Evolutionary conservation across 495 filamentous ascomycete genomes (phyloP), one percentile per base, ranked within the genome.

Genomic region (Penicillium paxilli): DNA sequence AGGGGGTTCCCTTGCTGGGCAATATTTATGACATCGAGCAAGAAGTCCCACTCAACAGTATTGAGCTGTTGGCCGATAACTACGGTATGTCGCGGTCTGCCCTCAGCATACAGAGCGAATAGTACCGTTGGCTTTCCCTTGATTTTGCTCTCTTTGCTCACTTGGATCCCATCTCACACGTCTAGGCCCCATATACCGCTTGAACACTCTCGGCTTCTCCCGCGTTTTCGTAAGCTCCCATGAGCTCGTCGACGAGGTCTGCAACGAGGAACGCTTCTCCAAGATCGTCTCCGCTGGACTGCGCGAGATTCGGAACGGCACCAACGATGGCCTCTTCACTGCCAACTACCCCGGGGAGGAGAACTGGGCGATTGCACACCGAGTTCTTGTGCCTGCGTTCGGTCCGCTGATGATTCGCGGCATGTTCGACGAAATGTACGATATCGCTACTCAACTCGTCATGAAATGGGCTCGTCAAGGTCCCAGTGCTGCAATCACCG

Each of bases 371-470:
- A 74, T 87, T 35, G 89, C 89, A 11, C 89, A 92, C 62, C 73
- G 89, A n/a, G 78, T 89, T 17, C 68, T 79, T 16, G 60, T 70
- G 33, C 87, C 87, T 3, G 87, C 83, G 4, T 90, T 94, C 65
- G 88, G 88, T 0, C 89, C 89, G 3, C 57, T 89, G 25, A 74
- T 81, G 8, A 86, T 94, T 59, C 79, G 70, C 21, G 72, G 65
- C 45, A 91, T 91, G 88, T 90, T 87, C 58, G 72, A 80, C 51
- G 85, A 88, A 50, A 91, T 92, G 88, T 83, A 87, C 52, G 89
- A 91, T 60, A 82, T 91, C 44, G 80, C 84, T 0, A 71, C 70
- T 1, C 88, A 93, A 54, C 71, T 92, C n/a, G 77, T 81, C 9
- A 75, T 89, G 57, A 91, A 91, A 68, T 92, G 87, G 86, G 87